Conservation (phyloP, 345 rosid species). For the Conringia planisiliqua region DNA sequence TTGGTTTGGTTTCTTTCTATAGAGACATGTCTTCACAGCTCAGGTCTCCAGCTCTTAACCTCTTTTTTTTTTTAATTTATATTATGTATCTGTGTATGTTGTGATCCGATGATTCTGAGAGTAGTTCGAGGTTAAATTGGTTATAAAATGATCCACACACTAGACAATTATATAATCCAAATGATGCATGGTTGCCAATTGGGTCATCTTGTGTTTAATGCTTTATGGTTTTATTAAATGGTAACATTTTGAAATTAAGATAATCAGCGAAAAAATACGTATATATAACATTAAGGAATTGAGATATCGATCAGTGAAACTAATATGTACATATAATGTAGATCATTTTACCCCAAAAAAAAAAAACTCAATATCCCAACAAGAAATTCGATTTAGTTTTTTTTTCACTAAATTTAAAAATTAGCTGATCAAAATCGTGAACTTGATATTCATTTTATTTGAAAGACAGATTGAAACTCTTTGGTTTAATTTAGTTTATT, state of each 20-base stretch:
- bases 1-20: conserved; percentile 28
- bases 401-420: not conserved
- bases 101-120: not conserved
- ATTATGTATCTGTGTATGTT: not conserved
- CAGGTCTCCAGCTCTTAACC: conserved; percentile 3
- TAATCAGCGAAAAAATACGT: not conserved
- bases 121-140: not conserved
- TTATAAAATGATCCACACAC: not conserved
- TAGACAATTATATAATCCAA: not conserved
- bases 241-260: not conserved
- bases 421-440: not conserved
- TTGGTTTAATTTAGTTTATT: not conserved
- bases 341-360: not conserved
- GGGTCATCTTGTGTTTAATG: not conserved
- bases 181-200: not conserved
- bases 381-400: not conserved
- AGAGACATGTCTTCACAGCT: conserved; percentile 25
- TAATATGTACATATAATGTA: not conserved
- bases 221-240: not conserved
- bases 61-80: not conserved
- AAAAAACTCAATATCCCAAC: not conserved
- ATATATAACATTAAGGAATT: not conserved
- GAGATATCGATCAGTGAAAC: not conserved
- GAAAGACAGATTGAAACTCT: not conserved
- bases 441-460: not conserved